Evolutionary conservation across 495 filamentous ascomycete genomes (phyloP), one percentile per base, ranked within the genome.

Genomic region (Penicillium maclennaniae): DNA sequence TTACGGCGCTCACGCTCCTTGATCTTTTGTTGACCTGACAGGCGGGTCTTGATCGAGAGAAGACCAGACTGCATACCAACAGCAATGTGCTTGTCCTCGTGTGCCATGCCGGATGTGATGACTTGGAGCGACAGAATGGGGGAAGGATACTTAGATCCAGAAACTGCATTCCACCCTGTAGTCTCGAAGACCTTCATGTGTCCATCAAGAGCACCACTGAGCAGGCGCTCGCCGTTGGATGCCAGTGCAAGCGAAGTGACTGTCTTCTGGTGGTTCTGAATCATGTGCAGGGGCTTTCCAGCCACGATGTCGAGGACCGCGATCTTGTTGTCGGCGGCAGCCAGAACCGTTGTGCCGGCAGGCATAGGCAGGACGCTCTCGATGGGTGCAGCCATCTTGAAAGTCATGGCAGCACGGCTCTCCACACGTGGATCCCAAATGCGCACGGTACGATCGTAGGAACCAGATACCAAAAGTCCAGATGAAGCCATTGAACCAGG

Each of bases 121-220:
- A 92, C 85, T 51, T 75, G 77, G 47, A 97, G 76, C 3, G 92
- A 87, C 2, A 97, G 81, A 53, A 99, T 86, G 0, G 95, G 93
- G 0, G 87, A 84, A 0, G 89, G 85, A 71, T 97, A 99, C 68
- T 97, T 97, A 45, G 87, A 84, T 34, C 90, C 92, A 25, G 88
- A 84, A 4, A 96, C 91, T 6, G 97, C 84, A 63, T 95, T 92
- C 95, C 95, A 99, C 25, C 78, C 82, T 0, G 83, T 82, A 1
- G 91, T 93, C 70, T 97, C 92, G 56, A 92, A 96, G 36, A 97
- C 81, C 74, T 99, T 99, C 69, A 99, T 81, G 65, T 97, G 93
- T 14, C 95, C 95, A 68, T 99, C 93, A 28, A 99, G 75, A 15
- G 84, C 87, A 67, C 90, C 95, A 64, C 82, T 89, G 53, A 99